Conservation (phyloP, 345 rosid genomes). For the Citrus mangshanensis region DNA sequence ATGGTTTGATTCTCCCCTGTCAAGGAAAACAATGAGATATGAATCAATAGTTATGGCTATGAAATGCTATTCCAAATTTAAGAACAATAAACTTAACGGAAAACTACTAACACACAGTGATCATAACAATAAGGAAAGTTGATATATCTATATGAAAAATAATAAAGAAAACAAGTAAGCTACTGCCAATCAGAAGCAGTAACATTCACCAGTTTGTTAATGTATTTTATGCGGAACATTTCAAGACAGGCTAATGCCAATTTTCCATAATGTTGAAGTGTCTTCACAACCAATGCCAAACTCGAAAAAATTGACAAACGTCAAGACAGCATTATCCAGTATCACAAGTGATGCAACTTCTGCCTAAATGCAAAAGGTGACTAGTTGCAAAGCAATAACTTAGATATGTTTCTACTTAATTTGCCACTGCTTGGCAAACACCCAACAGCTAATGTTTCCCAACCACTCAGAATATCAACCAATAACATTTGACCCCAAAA, state of each 20-base stretch:
- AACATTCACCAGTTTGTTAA: not conserved
- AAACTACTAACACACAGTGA: not conserved
- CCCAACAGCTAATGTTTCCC: not conserved
- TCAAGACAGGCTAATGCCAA: not conserved
- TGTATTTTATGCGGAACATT: not conserved
- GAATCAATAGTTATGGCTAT: not conserved
- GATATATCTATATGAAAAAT: not conserved
- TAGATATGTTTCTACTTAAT: not conserved
- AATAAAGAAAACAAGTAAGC: not conserved
- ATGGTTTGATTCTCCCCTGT: slow-evolving; percentile 80
- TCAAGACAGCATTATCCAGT: not conserved
- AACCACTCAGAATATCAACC: not conserved
- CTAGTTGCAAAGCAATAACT: not conserved
- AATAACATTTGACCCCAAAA: too few relatives aligned
- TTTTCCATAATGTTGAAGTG: not conserved
- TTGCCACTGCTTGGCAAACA: not conserved
- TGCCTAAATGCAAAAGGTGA: not conserved
- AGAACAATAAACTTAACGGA: not conserved
- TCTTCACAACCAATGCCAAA: slow-evolving; percentile 4
- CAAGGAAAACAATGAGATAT: not conserved
- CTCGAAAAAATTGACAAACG: not conserved
- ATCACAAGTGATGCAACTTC: not conserved
- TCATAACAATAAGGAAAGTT: not conserved
- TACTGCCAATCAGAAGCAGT: not conserved
- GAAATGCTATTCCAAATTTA: not conserved